Evolutionary conservation across 441 rosid species (phyloP).

Genomic region (Pelargonium australe): DNA sequence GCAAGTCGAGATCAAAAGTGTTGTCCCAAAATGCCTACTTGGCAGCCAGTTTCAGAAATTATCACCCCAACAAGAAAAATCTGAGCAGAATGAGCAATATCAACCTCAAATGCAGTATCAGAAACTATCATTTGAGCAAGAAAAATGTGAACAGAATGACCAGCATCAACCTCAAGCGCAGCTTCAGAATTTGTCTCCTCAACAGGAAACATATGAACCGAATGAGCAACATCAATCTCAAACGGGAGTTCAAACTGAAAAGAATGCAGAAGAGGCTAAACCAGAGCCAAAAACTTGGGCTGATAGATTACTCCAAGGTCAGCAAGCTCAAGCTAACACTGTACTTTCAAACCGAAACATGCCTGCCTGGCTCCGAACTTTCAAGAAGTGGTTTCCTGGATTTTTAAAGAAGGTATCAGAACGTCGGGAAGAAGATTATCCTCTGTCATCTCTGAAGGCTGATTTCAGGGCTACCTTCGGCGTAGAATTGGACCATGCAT

Average conservation of each 20-base stretch:
- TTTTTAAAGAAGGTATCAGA: conserved; percentile 37
- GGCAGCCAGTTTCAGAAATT: conserved; percentile 23
- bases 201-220: background rate
- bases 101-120: background rate
- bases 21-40: conserved; percentile 27
- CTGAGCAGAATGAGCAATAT: conserved; percentile 14
- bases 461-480: conserved; percentile 63
- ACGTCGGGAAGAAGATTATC: conserved; percentile 40
- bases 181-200: background rate
- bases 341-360: conserved; percentile 12
- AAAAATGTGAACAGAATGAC: background rate
- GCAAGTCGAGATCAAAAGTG: conserved; percentile 55
- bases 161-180: conserved; percentile 17
- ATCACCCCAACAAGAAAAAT: conserved; percentile 20
- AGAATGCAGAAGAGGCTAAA: conserved; percentile 26
- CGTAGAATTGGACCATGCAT: conserved; percentile 58
- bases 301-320: conserved; percentile 36
- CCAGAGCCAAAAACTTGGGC: conserved; percentile 38
- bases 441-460: conserved; percentile 76
- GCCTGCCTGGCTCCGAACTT: conserved; percentile 59
- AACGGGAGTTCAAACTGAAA: conserved; percentile 10
- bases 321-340: conserved; percentile 17
- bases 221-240: background rate
- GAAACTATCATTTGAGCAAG: background rate
- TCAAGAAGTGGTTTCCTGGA: conserved; percentile 67